Evolutionary conservation across 2,329 filamentous ascomycete genomes (phyloP), one percentile per base, ranked within the genome.

Genomic region (Phymatotrichopsis omnivora): DNA sequence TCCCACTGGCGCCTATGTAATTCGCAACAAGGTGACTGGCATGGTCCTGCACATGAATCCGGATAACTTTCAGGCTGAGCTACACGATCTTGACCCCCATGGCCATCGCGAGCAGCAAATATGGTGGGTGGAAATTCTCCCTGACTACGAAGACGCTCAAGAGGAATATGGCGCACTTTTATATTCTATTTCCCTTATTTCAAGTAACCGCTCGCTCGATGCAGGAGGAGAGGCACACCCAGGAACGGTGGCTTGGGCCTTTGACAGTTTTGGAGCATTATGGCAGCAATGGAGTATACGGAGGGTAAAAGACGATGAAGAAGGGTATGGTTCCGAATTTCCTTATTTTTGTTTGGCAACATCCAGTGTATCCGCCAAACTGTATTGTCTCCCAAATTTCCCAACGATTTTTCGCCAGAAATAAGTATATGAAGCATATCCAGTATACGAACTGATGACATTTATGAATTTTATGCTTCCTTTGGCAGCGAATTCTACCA

Each of bases 121-220:
- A 30, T 43, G 41, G 41, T 43, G 41, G 41, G 17, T 43, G 16
- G 41, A 43, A 20, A 31, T 27, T 5, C 8, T 43, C 11, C 24
- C 41, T 3, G 10, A 30, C 12, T 12, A 22, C 6, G 32, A 17
- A 5, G 24, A 7, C 6, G 17, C 8, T 2, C n/a, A 28, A 3
- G 4, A 17, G 3, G 32, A 33, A 11, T n/a, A n/a, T n/a, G n/a
- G n/a, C n/a, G n/a, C n/a, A n/a, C n/a, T n/a, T n/a, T 22, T n/a
- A 7, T 4, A 2, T 23, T 35, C 31, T 19, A 6, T 16, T 4
- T 11, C 4, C 14, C 12, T 19, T 11, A 17, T 7, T 22, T 20
- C 14, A 20, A 8, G 12, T 35, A 35, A 35, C 24, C n/a, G n/a
- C 14, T 7, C 7, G 24, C 24, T 22, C 19, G 14, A 16, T 35